Conservation (phyloP, 192 early-diverging fungal species). For the Coemansia sp. region DNA sequence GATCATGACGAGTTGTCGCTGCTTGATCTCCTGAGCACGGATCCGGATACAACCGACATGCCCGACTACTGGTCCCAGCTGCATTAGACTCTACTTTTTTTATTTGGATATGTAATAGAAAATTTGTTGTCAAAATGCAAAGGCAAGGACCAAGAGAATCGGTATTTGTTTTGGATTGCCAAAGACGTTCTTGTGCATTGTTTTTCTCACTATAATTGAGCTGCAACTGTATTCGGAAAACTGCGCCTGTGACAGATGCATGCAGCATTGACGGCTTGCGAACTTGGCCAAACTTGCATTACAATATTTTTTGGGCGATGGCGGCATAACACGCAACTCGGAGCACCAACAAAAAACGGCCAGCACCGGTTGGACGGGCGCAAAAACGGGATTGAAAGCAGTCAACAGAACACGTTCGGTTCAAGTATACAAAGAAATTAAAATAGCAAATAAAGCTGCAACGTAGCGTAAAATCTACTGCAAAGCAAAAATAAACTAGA, state of each 20-base stretch:
- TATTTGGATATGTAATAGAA: background rate
- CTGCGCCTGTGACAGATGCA: background rate
- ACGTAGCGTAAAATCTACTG: background rate
- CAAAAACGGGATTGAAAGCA: background rate
- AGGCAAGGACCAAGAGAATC: too few relatives aligned
- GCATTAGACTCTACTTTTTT: background rate
- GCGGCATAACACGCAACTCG: background rate
- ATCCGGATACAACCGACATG: conserved; percentile 30
- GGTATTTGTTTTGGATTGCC: too few relatives aligned
- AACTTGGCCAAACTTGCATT: background rate
- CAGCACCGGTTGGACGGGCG: background rate
- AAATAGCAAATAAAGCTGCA: background rate
- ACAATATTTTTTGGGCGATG: background rate
- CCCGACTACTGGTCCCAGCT: conserved; percentile 21
- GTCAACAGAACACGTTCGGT: background rate
- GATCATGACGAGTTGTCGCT: conserved; percentile 36
- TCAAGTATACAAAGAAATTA: background rate
- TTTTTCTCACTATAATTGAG: conserved; percentile 2
- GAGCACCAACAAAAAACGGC: background rate
- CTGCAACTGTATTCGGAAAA: background rate
- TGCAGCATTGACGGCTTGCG: background rate
- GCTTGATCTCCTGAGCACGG: conserved; percentile 25
- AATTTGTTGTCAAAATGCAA: too few relatives aligned
- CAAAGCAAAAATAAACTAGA: background rate
- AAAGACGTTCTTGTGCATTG: background rate